Evolutionary conservation across 2,329 filamentous ascomycete species (phyloP), one percentile per base, ranked within the genome.

Genomic region (Verticillium albo-atrum): DNA sequence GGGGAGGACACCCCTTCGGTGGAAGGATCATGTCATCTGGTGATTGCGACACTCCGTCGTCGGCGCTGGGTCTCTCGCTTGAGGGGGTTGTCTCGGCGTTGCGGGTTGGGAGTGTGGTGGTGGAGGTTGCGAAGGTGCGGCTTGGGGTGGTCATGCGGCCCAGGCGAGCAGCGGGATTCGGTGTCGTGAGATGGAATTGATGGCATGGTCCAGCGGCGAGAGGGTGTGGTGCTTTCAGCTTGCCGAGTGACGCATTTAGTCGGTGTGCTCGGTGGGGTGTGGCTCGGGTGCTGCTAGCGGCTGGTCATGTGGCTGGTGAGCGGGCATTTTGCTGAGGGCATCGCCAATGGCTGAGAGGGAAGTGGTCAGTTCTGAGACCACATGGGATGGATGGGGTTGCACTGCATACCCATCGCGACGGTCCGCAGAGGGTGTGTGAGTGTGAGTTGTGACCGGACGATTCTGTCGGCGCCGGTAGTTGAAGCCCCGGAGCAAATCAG

Each of bases 161-260:
- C n/a, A n/a, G 10, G 37, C 37, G n/a, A 47, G 20, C 37, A n/a
- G 37, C 37, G 37, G 37, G n/a, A 23, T 47, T 47, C 37, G 37
- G 37, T 23, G n/a, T 47, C 6, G n/a, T n/a, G 17, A 15, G 34
- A 3, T 15, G 34, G 14, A 15, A 15, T 15, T 37, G 34, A 37
- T 23, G 7, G 37, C n/a, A n/a, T n/a, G 20, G n/a, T 47, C 37
- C 9, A 23, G 37, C n/a, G 4, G 37, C 37, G 37, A 23, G 37
- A 47, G 37, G 37, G 37, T 47, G 37, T 47, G 4, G 37, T 47
- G 37, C n/a, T 23, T 23, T 3, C n/a, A 12, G 4, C n/a, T 42
- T n/a, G 32, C 54, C 32, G 54, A 26, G 17, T 42, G 54, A 56
- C 54, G 27, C 54, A 56, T 56, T 56, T 35, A 47, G 54, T 35